Evolutionary conservation across 148 eudicot species (phyloP), one percentile per base, ranked within the genome.

Genomic region (Rhododendron williamsianum): DNA sequence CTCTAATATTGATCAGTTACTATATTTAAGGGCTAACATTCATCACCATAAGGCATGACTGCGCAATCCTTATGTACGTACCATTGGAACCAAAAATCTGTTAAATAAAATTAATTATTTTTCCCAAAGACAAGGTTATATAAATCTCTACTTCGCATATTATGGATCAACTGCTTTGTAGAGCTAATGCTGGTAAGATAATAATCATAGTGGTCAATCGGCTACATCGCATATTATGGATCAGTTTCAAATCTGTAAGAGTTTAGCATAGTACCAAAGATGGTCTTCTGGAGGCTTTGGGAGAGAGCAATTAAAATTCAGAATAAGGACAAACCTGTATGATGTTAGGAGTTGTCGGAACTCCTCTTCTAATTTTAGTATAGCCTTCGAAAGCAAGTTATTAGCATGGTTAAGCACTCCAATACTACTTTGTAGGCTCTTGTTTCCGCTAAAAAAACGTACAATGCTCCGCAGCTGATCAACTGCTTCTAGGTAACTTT

Each of bases 401-500:
- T 89, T 93, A 72, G 90, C 92, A 76, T 91, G 93, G 84, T 86
- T 93, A 49, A 92, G 90, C 80, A 94, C 91, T 80, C 89, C 91
- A 27, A 91, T 82, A 86, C 90, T 85, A 84, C 92, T 91, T 89
- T 91, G 91, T 65, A 93, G 88, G 76, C 84, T 88, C 85, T 93
- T 93, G 85, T 93, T 91, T 54, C 88, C 81, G 71, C 91, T 91
- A 86, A 96, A 95, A 87, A 94, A 95, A 1, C 46, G 82, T 71
- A 91, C 87, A 74, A 91, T 91, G 33, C 86, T 78, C 87, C 93
- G 93, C 77, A 95, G 76, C 80, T 96, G 96, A 84, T 91, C 92
- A 85, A 96, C 90, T 71, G 99, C 98, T 90, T 95, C 94, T 33
- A 96, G 89, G 76, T 96, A 96, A 87, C 94, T 93, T 87, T 96